A percentile compares a stretch with the other conserved stretches of the same genome.
phyloP scores from a whole-genome alignment of 106 monocot genomes.

The Chionographis japonica region DNA sequence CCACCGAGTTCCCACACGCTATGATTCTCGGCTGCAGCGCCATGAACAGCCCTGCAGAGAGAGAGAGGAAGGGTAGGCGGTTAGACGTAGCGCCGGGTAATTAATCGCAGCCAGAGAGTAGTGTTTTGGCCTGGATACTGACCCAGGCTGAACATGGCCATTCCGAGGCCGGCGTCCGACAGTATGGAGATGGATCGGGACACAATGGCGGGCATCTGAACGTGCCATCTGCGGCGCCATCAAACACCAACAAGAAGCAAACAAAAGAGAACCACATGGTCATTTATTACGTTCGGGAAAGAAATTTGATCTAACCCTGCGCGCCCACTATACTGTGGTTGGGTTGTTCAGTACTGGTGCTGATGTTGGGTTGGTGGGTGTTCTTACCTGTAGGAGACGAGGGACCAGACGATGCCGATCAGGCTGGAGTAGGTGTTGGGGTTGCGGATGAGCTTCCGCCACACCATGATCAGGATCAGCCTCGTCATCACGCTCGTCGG shows the following conservation, averaged over 20 bases:
- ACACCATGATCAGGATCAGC: constrained; percentile 68
- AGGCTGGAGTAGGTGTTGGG: constrained; percentile 75
- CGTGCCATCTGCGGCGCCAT: constrained; percentile 64
- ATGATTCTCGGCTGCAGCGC: constrained; percentile 88
- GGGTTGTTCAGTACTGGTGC: too few relatives aligned
- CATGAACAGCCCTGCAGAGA: constrained; percentile 77
- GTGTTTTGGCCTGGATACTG: constrained; percentile 5
- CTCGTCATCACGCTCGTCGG: constrained; percentile 75
- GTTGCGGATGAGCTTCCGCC: constrained; percentile 71
- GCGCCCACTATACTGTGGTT: too few relatives aligned
- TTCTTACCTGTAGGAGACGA: constrained; percentile 48
- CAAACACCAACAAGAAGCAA: background rate
- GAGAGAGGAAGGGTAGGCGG: background rate
- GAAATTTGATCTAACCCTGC: too few relatives aligned
- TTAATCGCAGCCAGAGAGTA: too few relatives aligned
- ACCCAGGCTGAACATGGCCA: constrained; percentile 99
- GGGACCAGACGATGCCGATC: constrained; percentile 57
- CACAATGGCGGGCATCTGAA: constrained; percentile 84
- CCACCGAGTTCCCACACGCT: constrained; percentile 77
- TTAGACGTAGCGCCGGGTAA: background rate
- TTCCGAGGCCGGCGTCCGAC: constrained; percentile 93
- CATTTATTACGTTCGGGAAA: too few relatives aligned
- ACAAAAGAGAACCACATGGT: too few relatives aligned
- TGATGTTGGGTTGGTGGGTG: too few relatives aligned
- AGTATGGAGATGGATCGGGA: constrained; percentile 82